Evolutionary conservation across 371 early-diverging fungal genomes (phyloP).

Genomic region (Mucor irregularis): DNA sequence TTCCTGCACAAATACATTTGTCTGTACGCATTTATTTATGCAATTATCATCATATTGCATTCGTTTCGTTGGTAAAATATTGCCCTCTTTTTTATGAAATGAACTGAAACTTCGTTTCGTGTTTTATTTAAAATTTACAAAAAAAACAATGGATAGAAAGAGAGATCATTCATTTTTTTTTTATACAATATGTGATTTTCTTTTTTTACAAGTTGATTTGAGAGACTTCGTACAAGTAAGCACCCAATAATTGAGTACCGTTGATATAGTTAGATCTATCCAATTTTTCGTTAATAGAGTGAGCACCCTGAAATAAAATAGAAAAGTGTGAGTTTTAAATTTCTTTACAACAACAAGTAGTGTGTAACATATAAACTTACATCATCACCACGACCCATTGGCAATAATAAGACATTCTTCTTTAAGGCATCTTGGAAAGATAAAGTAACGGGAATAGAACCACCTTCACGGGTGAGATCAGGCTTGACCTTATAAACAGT

Average conservation of each 20-base stretch:
- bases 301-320: constrained; percentile 73
- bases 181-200: neutral
- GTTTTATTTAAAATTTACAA: too few relatives aligned
- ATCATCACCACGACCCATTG: constrained; percentile 91
- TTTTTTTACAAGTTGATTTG: constrained; percentile 26
- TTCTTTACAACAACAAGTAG: neutral
- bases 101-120: too few relatives aligned
- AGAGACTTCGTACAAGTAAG: constrained; percentile 88
- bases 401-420: constrained; percentile 88
- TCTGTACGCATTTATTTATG: too few relatives aligned
- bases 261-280: constrained; percentile 90
- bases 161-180: neutral
- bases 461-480: constrained; percentile 96
- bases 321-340: neutral
- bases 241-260: constrained; percentile 91
- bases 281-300: constrained; percentile 96
- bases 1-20: too few relatives aligned
- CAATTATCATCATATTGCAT: too few relatives aligned
- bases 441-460: constrained; percentile 97
- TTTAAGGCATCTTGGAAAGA: constrained; percentile 94
- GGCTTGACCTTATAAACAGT: constrained; percentile 87
- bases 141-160: too few relatives aligned
- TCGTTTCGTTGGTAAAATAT: too few relatives aligned
- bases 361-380: constrained; percentile 33
- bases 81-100: too few relatives aligned